Conservation (phyloP, 1,284 basidiomycete species). For the Ustilago loliicola region DNA sequence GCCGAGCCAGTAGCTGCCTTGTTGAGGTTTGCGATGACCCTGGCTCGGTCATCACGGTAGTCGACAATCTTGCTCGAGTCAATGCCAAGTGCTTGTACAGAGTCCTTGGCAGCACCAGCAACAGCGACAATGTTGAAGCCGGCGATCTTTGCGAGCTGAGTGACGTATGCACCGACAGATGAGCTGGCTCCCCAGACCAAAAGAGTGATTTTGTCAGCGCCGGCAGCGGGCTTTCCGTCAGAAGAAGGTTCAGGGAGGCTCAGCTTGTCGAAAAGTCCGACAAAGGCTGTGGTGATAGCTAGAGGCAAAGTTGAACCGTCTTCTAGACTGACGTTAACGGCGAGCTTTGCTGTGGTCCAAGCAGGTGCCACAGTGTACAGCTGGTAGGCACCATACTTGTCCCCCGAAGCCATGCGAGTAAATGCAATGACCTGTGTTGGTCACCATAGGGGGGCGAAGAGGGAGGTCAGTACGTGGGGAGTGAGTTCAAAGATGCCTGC, state of each 20-base stretch:
- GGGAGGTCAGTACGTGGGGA: not conserved
- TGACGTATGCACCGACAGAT: constrained; percentile 69
- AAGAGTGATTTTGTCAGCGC: constrained; percentile 42
- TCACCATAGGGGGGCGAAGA: not conserved
- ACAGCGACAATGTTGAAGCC: constrained; percentile 69
- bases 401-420: constrained; percentile 56
- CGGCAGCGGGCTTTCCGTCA: constrained; percentile 21
- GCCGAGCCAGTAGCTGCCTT: constrained; percentile 22
- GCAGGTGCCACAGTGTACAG: constrained; percentile 58
- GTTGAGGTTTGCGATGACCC: constrained; percentile 46
- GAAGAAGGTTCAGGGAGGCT: constrained; percentile 38
- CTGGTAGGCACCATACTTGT: constrained; percentile 68
- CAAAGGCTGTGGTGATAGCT: constrained; percentile 69
- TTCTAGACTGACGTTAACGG: constrained; percentile 63
- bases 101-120: constrained; percentile 38
- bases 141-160: constrained; percentile 68
- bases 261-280: constrained; percentile 67
- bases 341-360: constrained; percentile 55
- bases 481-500: not conserved
- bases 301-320: constrained; percentile 70
- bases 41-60: constrained; percentile 49
- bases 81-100: constrained; percentile 20
- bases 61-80: constrained; percentile 27
- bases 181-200: constrained; percentile 70
- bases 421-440: constrained; percentile 50